Base-by-base conservation (phyloP, 2,329 filamentous ascomycete genomes). In the Claviceps maximensis region DNA sequence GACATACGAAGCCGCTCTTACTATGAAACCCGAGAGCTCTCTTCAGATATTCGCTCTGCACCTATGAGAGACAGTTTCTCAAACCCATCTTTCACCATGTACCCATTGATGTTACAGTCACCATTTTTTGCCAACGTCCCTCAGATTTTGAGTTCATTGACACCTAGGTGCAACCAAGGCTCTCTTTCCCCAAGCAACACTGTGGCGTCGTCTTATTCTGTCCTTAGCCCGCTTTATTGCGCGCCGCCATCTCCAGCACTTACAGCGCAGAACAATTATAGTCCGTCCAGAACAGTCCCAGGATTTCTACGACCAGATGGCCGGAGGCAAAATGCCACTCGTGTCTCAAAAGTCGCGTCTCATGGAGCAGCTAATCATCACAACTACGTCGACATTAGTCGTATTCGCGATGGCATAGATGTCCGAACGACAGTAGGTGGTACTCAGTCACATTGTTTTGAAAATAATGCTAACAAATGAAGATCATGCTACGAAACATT, bases 401-500 rank as follows among this genome's bases (percentile, higher is more conserved):
- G 75, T n/a, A 83, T 84, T 58, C 71, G 74, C 19, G 74, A 80
- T 17, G 86, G 86, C 10, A 77, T 79, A 47, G 86, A 89, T 63
- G 84, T 89, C 54, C 79, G 86, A 50, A 89, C 86, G 9, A 89
- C 85, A 0, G 85, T 87, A 71, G 68, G 78, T 69, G n/a, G 21
- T n/a, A 7, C 41, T 21, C 23, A 9, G 23, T 25, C 25, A 12
- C 4, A 25, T 9, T 19, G 12, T 45, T 21, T 21, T 47, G 29
- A 40, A 38, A 9, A 41, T 21, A n/a, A 8, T 17, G 27, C 55
- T 61, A 50, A 63, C 53, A 5, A 17, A 6, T 12, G 25, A 54
- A 89, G 84, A 87, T 97, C 58, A 96, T 97, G 91, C 70, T 96
- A 33, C 84, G 91, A 41, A 96, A 97, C 65, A 91, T 96, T 47